These are phyloP conservation scores for Gastrodia elata DNA, from an alignment of 106 monocot genomes.

Conservation along the genomic window DNA sequence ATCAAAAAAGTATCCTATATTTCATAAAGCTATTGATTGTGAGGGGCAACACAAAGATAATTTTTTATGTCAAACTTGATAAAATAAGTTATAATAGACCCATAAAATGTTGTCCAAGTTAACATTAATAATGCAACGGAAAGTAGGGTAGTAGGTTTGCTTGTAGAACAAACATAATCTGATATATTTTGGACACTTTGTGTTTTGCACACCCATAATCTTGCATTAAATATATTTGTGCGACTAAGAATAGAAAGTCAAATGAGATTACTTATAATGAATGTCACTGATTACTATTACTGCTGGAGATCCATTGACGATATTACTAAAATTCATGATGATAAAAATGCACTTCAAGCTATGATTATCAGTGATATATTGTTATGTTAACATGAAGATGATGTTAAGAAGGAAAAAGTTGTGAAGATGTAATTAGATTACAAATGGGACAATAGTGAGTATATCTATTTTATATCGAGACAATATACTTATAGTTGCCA, in stretches of 20 bases:
- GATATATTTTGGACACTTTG: not conserved
- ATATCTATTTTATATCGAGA: too few relatives aligned
- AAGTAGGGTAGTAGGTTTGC: not conserved
- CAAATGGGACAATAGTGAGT: too few relatives aligned
- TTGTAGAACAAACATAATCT: not conserved
- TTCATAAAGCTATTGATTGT: not conserved
- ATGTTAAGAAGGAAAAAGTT: not conserved
- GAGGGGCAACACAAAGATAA: not conserved
- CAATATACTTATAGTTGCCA: too few relatives aligned
- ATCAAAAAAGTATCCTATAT: not conserved
- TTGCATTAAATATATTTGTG: not conserved
- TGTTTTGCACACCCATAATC: not conserved
- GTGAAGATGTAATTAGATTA: not conserved
- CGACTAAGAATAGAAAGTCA: not conserved
- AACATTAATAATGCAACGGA: not conserved
- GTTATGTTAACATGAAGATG: not conserved
- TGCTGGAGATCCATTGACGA: not conserved
- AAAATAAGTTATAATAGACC: not conserved
- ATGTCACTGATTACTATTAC: not conserved
- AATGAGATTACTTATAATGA: not conserved
- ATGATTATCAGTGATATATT: not conserved
- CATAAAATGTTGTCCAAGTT: not conserved
- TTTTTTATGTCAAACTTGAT: not conserved
- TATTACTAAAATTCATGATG: not conserved
- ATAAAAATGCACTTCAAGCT: not conserved